These are phyloP conservation scores for Blastocystis sp. DNA, from an alignment of 352 stramenopile species.

Conservation along the genomic window DNA sequence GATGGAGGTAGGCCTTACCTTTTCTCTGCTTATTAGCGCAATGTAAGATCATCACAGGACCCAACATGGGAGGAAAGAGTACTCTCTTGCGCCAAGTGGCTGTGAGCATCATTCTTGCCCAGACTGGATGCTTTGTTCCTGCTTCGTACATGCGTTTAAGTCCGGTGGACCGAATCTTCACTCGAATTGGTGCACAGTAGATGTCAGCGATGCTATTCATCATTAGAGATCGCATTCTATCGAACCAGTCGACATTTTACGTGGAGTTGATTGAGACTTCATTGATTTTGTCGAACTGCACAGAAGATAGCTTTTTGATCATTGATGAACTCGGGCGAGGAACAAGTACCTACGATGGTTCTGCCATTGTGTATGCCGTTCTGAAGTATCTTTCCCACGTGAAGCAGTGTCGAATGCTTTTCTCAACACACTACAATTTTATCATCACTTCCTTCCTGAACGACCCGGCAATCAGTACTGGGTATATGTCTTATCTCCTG, in stretches of 20 bases:
- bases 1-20: conserved; percentile 69
- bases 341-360: conserved; percentile 96
- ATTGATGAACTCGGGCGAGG: conserved; percentile 95
- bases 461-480: conserved; percentile 71
- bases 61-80: conserved; percentile 97
- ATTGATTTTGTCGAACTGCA: conserved; percentile 89
- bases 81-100: conserved; percentile 96
- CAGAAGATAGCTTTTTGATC: conserved; percentile 88
- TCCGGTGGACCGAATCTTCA: conserved; percentile 97
- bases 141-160: conserved; percentile 79
- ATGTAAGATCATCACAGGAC: conserved; percentile 77
- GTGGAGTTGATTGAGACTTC: conserved; percentile 96
- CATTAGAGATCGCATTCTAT: conserved; percentile 84
- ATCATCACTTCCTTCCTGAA: conserved; percentile 64
- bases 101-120: conserved; percentile 90
- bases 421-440: conserved; percentile 93
- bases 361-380: conserved; percentile 92
- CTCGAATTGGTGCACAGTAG: conserved; percentile 88
- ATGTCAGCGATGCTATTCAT: neutral
- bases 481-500: conserved; percentile 83
- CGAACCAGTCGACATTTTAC: conserved; percentile 98
- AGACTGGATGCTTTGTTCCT: conserved; percentile 97
- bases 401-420: conserved; percentile 78
- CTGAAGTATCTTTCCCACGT: conserved; percentile 82
- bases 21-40: neutral